Evolutionary conservation across 2,329 filamentous ascomycete genomes (phyloP).

Genomic region (Amauroascus verrucosus): DNA sequence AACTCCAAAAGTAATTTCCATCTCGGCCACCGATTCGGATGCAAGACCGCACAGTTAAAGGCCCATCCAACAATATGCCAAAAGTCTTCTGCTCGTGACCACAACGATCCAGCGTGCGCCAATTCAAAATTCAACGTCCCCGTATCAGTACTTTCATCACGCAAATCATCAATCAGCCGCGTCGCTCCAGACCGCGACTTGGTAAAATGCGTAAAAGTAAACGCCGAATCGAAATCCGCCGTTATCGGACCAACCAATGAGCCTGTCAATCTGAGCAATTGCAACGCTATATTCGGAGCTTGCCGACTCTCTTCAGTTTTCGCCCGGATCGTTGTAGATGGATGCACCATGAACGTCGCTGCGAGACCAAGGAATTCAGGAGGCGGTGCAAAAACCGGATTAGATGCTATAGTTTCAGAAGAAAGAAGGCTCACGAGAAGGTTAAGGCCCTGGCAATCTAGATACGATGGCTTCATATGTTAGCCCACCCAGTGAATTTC

Average conservation of each 20-base stretch:
- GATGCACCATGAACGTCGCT: slow-evolving; percentile 74
- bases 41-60: slow-evolving; percentile 71
- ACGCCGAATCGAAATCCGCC: slow-evolving; percentile 59
- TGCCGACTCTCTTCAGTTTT: slow-evolving; percentile 50
- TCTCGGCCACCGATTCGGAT: slow-evolving; percentile 65
- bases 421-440: slow-evolving; percentile 45
- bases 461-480: slow-evolving; percentile 15
- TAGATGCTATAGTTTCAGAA: slow-evolving; percentile 28
- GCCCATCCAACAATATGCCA: slow-evolving; percentile 87
- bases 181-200: slow-evolving; percentile 24
- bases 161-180: slow-evolving; percentile 16
- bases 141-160: slow-evolving; percentile 26
- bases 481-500: too few relatives aligned
- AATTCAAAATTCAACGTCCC: slow-evolving; percentile 48
- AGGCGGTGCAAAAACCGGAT: slow-evolving; percentile 54
- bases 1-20: slow-evolving; percentile 74
- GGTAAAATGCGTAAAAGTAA: slow-evolving; percentile 49
- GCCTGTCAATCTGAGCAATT: slow-evolving; percentile 59
- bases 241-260: slow-evolving; percentile 58
- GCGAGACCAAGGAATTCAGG: slow-evolving; percentile 64
- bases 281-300: slow-evolving; percentile 56
- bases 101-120: slow-evolving; percentile 57
- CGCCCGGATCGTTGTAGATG: slow-evolving; percentile 63
- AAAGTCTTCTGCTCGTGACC: slow-evolving; percentile 69
- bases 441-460: slow-evolving; percentile 43